Percentiles rank a stretch among this genome's conserved stretches.
Conservation (phyloP, 2,329 filamentous ascomycete species). For the Calonectria ilicicola region DNA sequence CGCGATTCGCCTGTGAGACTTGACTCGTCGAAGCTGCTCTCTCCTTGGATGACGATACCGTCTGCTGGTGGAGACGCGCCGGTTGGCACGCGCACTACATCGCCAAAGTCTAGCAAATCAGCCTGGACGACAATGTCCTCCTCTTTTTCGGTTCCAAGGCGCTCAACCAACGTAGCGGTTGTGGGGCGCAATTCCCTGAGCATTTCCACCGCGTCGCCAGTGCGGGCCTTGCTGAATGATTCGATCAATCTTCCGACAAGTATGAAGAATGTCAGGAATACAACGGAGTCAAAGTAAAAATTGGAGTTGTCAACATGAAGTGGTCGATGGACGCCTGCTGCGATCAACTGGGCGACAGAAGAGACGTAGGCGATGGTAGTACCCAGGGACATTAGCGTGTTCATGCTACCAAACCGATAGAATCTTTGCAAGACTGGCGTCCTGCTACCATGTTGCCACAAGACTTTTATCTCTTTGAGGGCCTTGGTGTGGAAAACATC, state of each 20-base stretch:
- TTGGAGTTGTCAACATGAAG: slow-evolving; percentile 47
- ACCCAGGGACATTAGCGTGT: slow-evolving; percentile 89
- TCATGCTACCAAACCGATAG: slow-evolving; percentile 97
- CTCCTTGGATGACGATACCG: slow-evolving; percentile 72
- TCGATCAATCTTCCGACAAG: slow-evolving; percentile 80
- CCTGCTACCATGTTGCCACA: slow-evolving; percentile 83
- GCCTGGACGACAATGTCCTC: slow-evolving; percentile 58
- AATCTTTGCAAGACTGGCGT: slow-evolving; percentile 82
- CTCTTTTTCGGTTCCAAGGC: slow-evolving; percentile 48
- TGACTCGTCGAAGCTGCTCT: slow-evolving; percentile 85
- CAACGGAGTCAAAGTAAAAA: slow-evolving; percentile 95
- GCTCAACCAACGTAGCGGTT: slow-evolving; percentile 76
- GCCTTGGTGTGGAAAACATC: slow-evolving; percentile 87
- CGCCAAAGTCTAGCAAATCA: slow-evolving; percentile 81
- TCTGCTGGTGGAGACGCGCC: slow-evolving; percentile 89
- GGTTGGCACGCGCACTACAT: slow-evolving; percentile 79
- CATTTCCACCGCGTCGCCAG: slow-evolving; percentile 86
- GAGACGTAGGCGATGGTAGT: slow-evolving; percentile 90
- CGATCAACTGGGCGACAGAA: slow-evolving; percentile 82
- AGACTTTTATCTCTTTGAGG: slow-evolving; percentile 79
- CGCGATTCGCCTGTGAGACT: slow-evolving; percentile 86
- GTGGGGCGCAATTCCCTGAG: slow-evolving; percentile 84
- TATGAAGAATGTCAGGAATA: slow-evolving; percentile 91
- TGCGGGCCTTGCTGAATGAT: slow-evolving; percentile 90
- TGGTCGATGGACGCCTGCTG: slow-evolving; percentile 56